These are phyloP conservation scores for Chaetomidium leptoderma DNA, from an alignment of 495 filamentous ascomycete genomes.

Conservation along the genomic window DNA sequence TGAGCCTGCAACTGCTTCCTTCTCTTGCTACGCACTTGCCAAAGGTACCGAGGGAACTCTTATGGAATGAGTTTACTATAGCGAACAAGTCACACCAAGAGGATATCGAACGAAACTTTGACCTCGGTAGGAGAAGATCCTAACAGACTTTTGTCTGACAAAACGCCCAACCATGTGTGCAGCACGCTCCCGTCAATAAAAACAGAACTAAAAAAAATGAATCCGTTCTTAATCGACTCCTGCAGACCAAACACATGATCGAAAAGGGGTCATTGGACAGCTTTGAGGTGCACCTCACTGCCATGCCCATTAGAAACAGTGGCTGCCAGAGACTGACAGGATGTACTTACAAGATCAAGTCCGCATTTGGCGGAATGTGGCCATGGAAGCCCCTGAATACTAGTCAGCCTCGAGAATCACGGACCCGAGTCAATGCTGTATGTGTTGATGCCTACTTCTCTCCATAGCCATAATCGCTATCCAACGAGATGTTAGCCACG, in stretches of 20 bases:
- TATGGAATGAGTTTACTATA: no score
- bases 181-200: not conserved
- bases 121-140: not conserved
- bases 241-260: not conserved
- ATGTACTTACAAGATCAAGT: constrained; percentile 52
- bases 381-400: constrained; percentile 58
- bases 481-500: not conserved
- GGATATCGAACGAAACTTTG: no score
- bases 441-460: constrained; percentile 49
- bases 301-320: no score
- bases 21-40: no score
- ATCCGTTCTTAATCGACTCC: not conserved
- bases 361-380: constrained; percentile 54
- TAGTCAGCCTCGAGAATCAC: not conserved
- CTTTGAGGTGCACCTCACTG: constrained; percentile 52
- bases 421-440: no score
- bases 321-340: constrained; percentile 11
- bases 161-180: not conserved
- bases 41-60: no score
- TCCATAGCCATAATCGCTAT: constrained; percentile 79
- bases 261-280: constrained; percentile 22
- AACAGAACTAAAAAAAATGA: not conserved
- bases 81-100: no score
- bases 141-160: not conserved
- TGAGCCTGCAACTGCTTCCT: no score